Percentiles rank a stretch among this genome's conserved stretches.
phyloP scores from a whole-genome alignment of 805 yeast species.

The Torulaspora maleeae region DNA sequence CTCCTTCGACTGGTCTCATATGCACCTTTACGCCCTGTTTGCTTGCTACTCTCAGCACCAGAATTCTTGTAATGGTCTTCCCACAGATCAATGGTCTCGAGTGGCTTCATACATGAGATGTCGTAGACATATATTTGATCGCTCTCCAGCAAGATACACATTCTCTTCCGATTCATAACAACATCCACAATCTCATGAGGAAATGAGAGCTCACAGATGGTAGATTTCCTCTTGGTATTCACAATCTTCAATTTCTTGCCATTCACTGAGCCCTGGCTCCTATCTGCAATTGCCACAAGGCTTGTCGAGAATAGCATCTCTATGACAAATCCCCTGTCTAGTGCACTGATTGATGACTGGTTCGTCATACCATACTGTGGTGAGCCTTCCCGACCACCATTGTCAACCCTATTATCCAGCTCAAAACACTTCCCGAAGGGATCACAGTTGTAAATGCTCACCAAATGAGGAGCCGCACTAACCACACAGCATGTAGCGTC shows the following conservation, averaged over 20 bases:
- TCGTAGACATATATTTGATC: constrained; percentile 88
- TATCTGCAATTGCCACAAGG: constrained; percentile 75
- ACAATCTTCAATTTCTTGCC: constrained; percentile 60
- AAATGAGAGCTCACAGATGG: constrained; percentile 84
- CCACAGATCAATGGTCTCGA: constrained; percentile 57
- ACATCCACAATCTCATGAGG: constrained; percentile 71
- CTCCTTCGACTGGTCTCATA: constrained; percentile 10
- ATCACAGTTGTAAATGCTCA: constrained; percentile 79
- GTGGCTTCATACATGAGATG: constrained; percentile 78
- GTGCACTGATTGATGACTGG: constrained; percentile 26
- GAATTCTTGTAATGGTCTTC: constrained; percentile 18
- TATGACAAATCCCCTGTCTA: constrained; percentile 46
- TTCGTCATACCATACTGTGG: background rate
- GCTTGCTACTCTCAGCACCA: constrained; percentile 2
- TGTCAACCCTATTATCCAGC: constrained; percentile 32
- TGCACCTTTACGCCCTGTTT: constrained; percentile 3
- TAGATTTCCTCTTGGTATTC: constrained; percentile 63
- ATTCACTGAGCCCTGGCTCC: constrained; percentile 57
- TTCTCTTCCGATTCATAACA: constrained; percentile 73
- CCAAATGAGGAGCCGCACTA: constrained; percentile 59
- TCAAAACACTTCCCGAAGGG: constrained; percentile 74
- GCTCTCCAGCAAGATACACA: constrained; percentile 62
- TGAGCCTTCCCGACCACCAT: constrained; percentile 1
- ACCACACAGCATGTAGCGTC: constrained; percentile 75
- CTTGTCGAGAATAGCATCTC: constrained; percentile 92